Evolutionary conservation across 164 flowering plant genomes (phyloP).

Genomic region (Umbilicus rupestris): DNA sequence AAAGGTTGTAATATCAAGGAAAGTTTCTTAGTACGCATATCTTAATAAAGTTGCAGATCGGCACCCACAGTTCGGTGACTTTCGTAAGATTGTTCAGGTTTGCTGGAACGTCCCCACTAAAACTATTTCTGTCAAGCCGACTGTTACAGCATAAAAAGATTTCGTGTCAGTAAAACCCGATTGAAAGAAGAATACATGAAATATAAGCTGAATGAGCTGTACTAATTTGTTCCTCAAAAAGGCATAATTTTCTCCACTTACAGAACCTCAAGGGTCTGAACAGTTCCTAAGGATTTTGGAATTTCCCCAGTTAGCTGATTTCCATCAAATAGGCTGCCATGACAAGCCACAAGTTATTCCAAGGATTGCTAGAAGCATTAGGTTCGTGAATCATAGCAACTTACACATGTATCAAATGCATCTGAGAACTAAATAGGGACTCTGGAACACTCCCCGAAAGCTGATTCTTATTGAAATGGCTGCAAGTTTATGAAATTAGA

Average conservation of each 20-base stretch:
- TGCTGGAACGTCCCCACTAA: conserved; percentile 49
- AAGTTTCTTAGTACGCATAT: background rate
- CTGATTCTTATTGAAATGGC: conserved; percentile 87
- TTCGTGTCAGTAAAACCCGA: conserved; percentile 1
- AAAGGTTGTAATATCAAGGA: background rate
- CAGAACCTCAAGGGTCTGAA: conserved; percentile 88
- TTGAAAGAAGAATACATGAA: background rate
- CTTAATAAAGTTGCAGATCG: background rate
- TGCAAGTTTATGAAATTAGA: conserved; percentile 25
- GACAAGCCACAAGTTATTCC: background rate
- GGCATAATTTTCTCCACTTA: conserved; percentile 35
- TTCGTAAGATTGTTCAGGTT: conserved; percentile 53
- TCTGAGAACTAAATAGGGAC: conserved; percentile 55
- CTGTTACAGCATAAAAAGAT: conserved; percentile 26
- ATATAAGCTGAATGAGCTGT: background rate
- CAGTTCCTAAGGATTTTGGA: conserved; percentile 54
- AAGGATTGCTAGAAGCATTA: background rate
- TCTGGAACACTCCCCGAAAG: conserved; percentile 70
- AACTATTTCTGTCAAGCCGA: conserved; percentile 69
- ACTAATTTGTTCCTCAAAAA: background rate
- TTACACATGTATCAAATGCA: conserved; percentile 86
- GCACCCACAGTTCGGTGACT: conserved; percentile 62
- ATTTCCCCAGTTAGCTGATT: conserved; percentile 56
- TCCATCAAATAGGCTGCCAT: conserved; percentile 69
- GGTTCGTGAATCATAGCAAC: conserved; percentile 16